phyloP scores from a whole-genome alignment of 352 stramenopile species.

The Nothophytophthora sp. region DNA sequence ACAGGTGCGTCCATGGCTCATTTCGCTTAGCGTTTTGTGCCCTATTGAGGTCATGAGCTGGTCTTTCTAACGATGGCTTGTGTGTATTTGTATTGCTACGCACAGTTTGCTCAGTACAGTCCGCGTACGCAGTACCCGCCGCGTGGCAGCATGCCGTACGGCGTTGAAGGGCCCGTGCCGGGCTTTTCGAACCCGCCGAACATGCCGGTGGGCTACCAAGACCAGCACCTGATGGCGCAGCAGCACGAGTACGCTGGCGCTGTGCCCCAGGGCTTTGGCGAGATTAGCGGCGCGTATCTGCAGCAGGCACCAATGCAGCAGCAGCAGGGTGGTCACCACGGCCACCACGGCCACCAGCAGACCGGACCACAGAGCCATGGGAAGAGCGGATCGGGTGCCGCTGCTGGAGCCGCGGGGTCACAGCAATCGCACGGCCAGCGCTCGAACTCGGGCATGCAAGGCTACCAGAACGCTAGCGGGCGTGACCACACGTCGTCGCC shows the following conservation, averaged over 20 bases:
- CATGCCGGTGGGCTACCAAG: conserved; percentile 79
- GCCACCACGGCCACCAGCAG: conserved; percentile 57
- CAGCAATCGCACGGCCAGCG: conserved; percentile 61
- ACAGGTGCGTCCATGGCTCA: conserved; percentile 38
- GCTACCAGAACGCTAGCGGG: conserved; percentile 51
- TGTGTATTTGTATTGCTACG: conserved; percentile 9
- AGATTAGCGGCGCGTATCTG: conserved; percentile 79
- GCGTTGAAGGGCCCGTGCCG: conserved; percentile 76
- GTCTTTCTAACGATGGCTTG: conserved; percentile 4
- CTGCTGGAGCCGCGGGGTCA: conserved; percentile 28
- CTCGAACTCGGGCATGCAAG: conserved; percentile 52
- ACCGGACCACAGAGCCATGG: conserved; percentile 62
- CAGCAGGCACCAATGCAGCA: conserved; percentile 62
- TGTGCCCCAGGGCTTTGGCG: conserved; percentile 80
- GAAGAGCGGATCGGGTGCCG: conserved; percentile 50
- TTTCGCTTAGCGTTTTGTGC: not conserved
- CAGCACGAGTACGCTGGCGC: conserved; percentile 79
- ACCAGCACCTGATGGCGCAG: conserved; percentile 80
- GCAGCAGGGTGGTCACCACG: conserved; percentile 45
- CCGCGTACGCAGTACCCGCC: conserved; percentile 84
- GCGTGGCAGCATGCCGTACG: conserved; percentile 82
- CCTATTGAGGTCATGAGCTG: not conserved
- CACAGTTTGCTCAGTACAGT: conserved; percentile 85
- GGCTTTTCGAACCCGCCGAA: conserved; percentile 80
- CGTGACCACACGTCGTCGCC: conserved; percentile 68